These are phyloP conservation scores for Chytridium lagenaria DNA, from an alignment of 371 early-diverging fungal species.

Conservation along the genomic window DNA sequence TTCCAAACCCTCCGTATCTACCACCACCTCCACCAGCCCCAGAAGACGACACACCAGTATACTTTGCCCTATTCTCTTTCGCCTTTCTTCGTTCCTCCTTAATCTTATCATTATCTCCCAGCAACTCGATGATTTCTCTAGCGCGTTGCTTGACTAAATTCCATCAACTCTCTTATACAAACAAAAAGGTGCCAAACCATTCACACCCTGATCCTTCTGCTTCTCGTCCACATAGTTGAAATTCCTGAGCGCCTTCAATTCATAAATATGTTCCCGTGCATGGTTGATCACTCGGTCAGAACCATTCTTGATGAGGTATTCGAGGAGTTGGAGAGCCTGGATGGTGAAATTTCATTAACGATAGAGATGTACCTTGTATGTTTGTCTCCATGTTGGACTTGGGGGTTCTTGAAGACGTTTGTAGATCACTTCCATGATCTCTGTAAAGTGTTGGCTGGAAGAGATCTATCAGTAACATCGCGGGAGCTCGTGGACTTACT, in stretches of 20 bases:
- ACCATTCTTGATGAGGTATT: constrained; percentile 94
- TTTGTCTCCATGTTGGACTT: constrained; percentile 87
- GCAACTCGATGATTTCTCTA: constrained; percentile 84
- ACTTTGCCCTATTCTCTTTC: constrained; percentile 84
- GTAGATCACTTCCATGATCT: constrained; percentile 92
- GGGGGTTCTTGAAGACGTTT: constrained; percentile 85
- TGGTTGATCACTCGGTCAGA: constrained; percentile 91
- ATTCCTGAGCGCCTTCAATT: constrained; percentile 81
- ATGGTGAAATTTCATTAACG: background rate
- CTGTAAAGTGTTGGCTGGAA: constrained; percentile 82
- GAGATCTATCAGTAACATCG: background rate
- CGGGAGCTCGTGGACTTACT: constrained; percentile 55
- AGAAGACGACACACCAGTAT: constrained; percentile 69
- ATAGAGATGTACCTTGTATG: constrained; percentile 78
- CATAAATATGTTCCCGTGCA: constrained; percentile 81
- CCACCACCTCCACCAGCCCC: constrained; percentile 46
- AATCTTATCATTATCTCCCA: constrained; percentile 76
- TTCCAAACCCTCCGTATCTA: constrained; percentile 41
- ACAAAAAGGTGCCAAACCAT: constrained; percentile 61
- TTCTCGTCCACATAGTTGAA: constrained; percentile 80
- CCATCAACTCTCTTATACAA: background rate
- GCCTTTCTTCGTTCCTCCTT: constrained; percentile 88
- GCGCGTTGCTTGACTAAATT: constrained; percentile 83
- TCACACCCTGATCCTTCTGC: constrained; percentile 96
- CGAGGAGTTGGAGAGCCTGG: constrained; percentile 87